These are phyloP conservation scores for Agaricus subrufescens DNA, from an alignment of 768 basidiomycete genomes.

Conservation along the genomic window DNA sequence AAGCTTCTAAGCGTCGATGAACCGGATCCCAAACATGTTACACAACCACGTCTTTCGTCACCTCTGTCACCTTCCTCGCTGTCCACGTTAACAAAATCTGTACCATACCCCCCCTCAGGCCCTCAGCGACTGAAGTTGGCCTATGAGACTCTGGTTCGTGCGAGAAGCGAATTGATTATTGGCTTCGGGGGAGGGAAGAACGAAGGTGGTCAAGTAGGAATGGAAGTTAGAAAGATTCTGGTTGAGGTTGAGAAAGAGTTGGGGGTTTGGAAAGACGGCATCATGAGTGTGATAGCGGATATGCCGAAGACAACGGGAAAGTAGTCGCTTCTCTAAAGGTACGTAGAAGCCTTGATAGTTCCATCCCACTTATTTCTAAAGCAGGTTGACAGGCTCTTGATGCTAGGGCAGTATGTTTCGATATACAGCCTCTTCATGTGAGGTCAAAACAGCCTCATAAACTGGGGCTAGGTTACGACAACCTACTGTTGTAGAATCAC, in stretches of 20 bases:
- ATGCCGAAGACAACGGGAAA: slow-evolving; percentile 9
- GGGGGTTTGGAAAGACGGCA: slow-evolving; percentile 60
- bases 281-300: slow-evolving; percentile 53
- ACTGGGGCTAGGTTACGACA: too few relatives aligned
- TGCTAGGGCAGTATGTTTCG: too few relatives aligned
- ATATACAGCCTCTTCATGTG: too few relatives aligned
- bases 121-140: slow-evolving; percentile 59
- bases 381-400: too few relatives aligned
- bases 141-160: slow-evolving; percentile 56
- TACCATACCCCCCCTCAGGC: slow-evolving; percentile 63
- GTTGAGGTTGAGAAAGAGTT: slow-evolving; percentile 70
- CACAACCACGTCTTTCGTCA: neutral
- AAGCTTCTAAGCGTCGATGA: slow-evolving; percentile 82
- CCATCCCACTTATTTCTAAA: too few relatives aligned
- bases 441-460: too few relatives aligned
- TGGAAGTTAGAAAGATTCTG: slow-evolving; percentile 52
- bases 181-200: slow-evolving; percentile 65
- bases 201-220: slow-evolving; percentile 70
- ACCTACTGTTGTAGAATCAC: too few relatives aligned
- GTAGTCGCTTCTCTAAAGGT: neutral
- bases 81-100: slow-evolving; percentile 4
- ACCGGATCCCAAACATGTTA: slow-evolving; percentile 34
- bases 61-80: neutral
- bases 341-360: too few relatives aligned
- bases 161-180: slow-evolving; percentile 54